Conservation (phyloP, 768 basidiomycete species). For the Lentinula guzmanii region DNA sequence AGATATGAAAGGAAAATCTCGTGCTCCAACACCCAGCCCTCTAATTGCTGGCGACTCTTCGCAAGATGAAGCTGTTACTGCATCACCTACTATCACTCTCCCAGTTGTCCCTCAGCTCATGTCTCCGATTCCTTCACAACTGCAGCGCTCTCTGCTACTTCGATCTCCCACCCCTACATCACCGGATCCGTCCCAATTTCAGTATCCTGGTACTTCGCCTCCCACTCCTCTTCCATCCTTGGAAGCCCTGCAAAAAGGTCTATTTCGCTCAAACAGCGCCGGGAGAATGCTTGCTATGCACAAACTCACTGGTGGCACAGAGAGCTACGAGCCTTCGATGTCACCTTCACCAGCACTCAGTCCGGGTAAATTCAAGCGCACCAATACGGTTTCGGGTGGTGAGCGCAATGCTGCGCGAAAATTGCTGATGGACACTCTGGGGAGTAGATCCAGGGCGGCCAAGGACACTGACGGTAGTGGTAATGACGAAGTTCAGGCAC, state of each 20-base stretch:
- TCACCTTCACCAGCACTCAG: constrained; percentile 51
- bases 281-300: constrained; percentile 76
- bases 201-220: constrained; percentile 59
- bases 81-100: constrained; percentile 26
- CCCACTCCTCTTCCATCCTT: constrained; percentile 71
- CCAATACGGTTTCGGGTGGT: constrained; percentile 79
- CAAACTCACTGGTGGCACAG: constrained; percentile 76
- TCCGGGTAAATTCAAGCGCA: constrained; percentile 45
- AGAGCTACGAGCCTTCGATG: constrained; percentile 49
- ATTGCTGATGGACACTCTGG: constrained; percentile 58
- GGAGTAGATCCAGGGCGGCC: constrained; percentile 36
- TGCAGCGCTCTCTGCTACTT: constrained; percentile 37
- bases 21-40: constrained; percentile 35
- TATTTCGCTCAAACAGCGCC: constrained; percentile 91
- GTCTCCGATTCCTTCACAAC: constrained; percentile 48
- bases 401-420: constrained; percentile 71
- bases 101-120: constrained; percentile 32
- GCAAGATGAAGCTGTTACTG: constrained; percentile 50
- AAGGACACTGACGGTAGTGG: constrained; percentile 62
- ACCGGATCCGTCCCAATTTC: constrained; percentile 46
- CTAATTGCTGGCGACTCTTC: constrained; percentile 62
- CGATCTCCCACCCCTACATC: constrained; percentile 43
- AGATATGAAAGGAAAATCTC: constrained; percentile 62
- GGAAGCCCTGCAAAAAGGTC: constrained; percentile 69
- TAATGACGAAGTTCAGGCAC: constrained; percentile 44